These are phyloP conservation scores for Vitis riparia DNA, from an alignment of 164 flowering plant species.

Conservation along the genomic window DNA sequence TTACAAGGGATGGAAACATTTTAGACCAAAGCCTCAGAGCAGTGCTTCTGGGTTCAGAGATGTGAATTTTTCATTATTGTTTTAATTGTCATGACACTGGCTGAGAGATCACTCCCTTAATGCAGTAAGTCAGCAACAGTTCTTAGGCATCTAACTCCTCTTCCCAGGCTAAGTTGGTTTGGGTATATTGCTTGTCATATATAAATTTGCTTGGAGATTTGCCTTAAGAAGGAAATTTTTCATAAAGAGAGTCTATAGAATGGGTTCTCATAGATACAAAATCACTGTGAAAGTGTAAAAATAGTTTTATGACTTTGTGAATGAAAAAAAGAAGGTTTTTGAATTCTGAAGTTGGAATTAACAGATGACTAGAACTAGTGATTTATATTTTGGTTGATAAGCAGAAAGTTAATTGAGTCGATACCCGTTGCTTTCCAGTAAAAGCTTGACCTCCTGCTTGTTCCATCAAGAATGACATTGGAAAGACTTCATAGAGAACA, in stretches of 20 bases:
- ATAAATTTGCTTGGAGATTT: background rate
- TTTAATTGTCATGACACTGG: no score
- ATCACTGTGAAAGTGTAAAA: background rate
- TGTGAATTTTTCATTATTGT: no score
- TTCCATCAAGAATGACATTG: conserved; percentile 92
- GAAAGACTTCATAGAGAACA: conserved; percentile 88
- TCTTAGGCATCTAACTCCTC: no score
- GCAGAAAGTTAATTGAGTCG: background rate
- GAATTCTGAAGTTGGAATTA: background rate
- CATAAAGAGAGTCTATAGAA: no score
- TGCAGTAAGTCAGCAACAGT: no score
- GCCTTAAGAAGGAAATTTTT: background rate
- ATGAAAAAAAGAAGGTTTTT: background rate
- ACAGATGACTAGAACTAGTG: background rate
- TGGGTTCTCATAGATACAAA: background rate
- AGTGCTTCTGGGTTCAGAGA: background rate
- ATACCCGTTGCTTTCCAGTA: conserved; percentile 85
- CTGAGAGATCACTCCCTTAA: no score
- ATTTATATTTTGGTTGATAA: background rate
- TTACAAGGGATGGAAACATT: background rate
- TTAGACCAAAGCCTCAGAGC: background rate
- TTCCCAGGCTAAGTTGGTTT: no score
- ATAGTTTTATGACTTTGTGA: background rate
- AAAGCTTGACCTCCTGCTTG: conserved; percentile 91
- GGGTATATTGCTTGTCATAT: no score